These are phyloP conservation scores for Stemphylium lycopersici DNA, from an alignment of 2,329 filamentous ascomycete genomes.

Conservation along the genomic window DNA sequence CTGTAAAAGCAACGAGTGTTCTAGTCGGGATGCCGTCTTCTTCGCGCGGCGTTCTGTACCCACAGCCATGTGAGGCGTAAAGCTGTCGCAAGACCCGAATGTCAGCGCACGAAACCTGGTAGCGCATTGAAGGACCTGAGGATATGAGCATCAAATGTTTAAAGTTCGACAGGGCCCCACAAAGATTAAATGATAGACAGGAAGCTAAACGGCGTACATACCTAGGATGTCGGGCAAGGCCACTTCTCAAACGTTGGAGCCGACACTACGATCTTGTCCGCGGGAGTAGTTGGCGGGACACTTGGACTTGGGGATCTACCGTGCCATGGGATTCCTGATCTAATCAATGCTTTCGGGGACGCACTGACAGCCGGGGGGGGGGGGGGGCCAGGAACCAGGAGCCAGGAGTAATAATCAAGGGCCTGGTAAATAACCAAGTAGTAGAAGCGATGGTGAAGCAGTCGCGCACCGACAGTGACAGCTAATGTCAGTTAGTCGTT, in stretches of 20 bases:
- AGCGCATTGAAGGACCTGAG: constrained; percentile 40
- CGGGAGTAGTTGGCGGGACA: constrained; percentile 41
- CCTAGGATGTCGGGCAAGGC: constrained; percentile 35
- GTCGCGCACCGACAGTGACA: constrained; percentile 33
- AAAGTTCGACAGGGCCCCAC: constrained; percentile 31
- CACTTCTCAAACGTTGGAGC: constrained; percentile 45
- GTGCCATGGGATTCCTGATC: constrained; percentile 40
- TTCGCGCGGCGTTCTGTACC: constrained; percentile 45
- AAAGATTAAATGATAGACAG: constrained; percentile 18
- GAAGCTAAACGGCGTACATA: constrained; percentile 34
- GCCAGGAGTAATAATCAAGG: constrained; percentile 27
- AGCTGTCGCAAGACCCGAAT: constrained; percentile 36
- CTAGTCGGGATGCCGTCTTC: constrained; percentile 43
- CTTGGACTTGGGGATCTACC: constrained; percentile 42
- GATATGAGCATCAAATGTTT: constrained; percentile 39
- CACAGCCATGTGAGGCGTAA: constrained; percentile 48
- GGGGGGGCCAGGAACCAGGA: too few relatives aligned
- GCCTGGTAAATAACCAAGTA: constrained; percentile 23
- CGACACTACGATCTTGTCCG: constrained; percentile 42
- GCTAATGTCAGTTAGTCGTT: constrained; percentile 33
- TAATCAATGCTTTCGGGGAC: constrained; percentile 34
- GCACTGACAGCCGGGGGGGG: constrained; percentile 37
- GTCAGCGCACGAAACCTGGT: constrained; percentile 27
- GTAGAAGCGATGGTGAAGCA: constrained; percentile 31
- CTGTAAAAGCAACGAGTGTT: constrained; percentile 41